Base-by-base conservation (phyloP, 306 rosid genomes). In the Medicago lupulina region DNA sequence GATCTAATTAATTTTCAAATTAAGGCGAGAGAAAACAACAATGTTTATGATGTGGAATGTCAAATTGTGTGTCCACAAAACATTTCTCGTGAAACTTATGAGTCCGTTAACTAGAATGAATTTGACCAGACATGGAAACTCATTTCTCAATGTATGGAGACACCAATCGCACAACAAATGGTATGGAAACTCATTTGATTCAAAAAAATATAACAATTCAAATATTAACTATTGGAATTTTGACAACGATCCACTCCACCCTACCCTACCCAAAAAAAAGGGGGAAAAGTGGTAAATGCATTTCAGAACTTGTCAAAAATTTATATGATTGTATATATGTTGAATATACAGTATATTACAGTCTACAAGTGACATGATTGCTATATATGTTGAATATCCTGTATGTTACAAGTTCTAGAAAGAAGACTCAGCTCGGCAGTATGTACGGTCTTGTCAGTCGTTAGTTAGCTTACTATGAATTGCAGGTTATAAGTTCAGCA, bases 381-480 rank as follows among this genome's bases (percentile, higher is more conserved):
- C 46, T 71, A 69, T 54, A 60, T 62, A 34, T 36, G 66, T 58
- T 16, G 75, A 82, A 72, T 64, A 55, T 65, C 71, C 55, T 19
- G 51, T 46, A 64, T 71, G 40, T 17, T 71, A 58, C 85, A 82
- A 59, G 23, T 71, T 67, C 58, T 50, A 40, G 73, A 50, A 58
- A 70, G 53, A 54, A 46, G 28, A 55, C 61, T 18, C 59, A 54
- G 28, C 38, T 51, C 67, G 19, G 18, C 38, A 34, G 12, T 14
- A 71, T 63, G 74, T 19, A 43, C 40, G n/a, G 46, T 62, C 70
- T 41, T 12, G 59, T 71, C n/a, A 8, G 71, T 66, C 15, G 70
- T 77, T 61, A 4, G 38, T 63, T 65, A 71, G 75, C 31, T 57
- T 21, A 12, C 64, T 36, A 9, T 4, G 76, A 77, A 74, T 13